Percentiles rank a stretch among this genome's conserved stretches.
These are phyloP conservation scores for Aspergillus affinis DNA, from an alignment of 495 filamentous ascomycete genomes.

Conservation along the genomic window DNA sequence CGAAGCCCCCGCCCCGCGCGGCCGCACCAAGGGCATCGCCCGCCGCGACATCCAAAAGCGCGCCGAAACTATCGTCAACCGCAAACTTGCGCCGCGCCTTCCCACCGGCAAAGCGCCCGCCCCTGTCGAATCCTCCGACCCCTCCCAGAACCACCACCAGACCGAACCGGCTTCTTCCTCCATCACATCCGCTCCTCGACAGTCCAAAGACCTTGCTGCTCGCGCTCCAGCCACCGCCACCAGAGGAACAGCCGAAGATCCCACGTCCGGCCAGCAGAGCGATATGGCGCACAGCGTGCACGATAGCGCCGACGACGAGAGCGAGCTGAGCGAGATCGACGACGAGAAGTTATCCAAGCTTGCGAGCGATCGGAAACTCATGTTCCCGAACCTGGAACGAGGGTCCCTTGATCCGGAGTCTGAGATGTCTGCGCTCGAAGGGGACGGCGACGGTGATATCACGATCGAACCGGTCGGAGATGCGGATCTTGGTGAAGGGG, in stretches of 20 bases:
- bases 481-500: constrained; percentile 10
- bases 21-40: constrained; percentile 59
- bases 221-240: background rate
- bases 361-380: constrained; percentile 28
- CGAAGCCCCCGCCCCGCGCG: constrained; percentile 45
- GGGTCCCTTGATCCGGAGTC: constrained; percentile 26
- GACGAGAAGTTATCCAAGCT: constrained; percentile 49
- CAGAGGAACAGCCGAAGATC: constrained; percentile 14
- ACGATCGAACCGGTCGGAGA: constrained; percentile 21
- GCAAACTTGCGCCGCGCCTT: constrained; percentile 39
- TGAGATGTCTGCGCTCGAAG: constrained; percentile 27
- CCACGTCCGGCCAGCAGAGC: constrained; percentile 28
- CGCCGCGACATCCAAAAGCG: constrained; percentile 62
- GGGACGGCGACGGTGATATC: constrained; percentile 23
- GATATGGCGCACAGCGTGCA: constrained; percentile 61
- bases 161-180: background rate
- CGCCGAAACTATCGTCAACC: constrained; percentile 57
- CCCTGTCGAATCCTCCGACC: constrained; percentile 22
- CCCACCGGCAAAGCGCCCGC: constrained; percentile 29
- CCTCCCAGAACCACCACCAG: constrained; percentile 11
- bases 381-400: constrained; percentile 40
- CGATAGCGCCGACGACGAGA: constrained; percentile 79
- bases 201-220: constrained; percentile 11
- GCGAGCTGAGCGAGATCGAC: constrained; percentile 71
- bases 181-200: constrained; percentile 23